Evolutionary conservation across 1,139 yeast genomes (phyloP), one percentile per base, ranked within the genome.

Genomic region (Hyphopichia khmerensis): DNA sequence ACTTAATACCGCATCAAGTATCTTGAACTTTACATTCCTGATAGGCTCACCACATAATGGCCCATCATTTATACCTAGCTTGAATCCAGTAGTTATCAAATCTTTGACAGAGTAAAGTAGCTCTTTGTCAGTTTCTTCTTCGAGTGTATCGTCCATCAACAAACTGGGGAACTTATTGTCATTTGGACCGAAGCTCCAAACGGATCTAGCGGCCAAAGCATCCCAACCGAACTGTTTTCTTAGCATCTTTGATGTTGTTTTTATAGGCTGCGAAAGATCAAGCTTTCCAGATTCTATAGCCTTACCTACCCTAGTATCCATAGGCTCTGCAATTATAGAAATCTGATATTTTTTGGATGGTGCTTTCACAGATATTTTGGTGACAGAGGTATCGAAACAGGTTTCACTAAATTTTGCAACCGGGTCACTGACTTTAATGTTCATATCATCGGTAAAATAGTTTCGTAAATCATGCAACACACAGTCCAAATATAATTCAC

Each of bases 11-110:
- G 81, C 79, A 48, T 84, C 90, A 39, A 89, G 71, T 32, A 95
- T 75, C 45, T 80, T 81, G 63, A 93, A 89, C 49, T 80, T 82
- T 4, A 86, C 81, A 43, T 82, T 78, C 43, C 88, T 69, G 2
- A 95, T 74, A 0, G 88, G 85, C 57, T 90, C 97, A 46, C 87
- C 96, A 49, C 96, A 83, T 23, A 95, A 66, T 0, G 99, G 99
- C 0, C 99, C 99, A 53, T 89, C 96, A 43, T 81, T 72, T 0
- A 80, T 73, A 9, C 87, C 84, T 95, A 96, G 88, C 53, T 78
- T 77, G 62, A 91, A 93, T 0, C 98, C 99, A 49, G 83, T 82
- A 5, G 71, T 64, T 0, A 93, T 72, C 1, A 81, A 67, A 4
- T 77, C 80, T 47, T 79, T 82, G 19, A 77, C 69, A 1, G 69